A percentile compares a stretch with the other conserved stretches of the same genome.
Evolutionary conservation across 2,329 filamentous ascomycete species (phyloP).

Genomic region (Cyclaneusma minus): DNA sequence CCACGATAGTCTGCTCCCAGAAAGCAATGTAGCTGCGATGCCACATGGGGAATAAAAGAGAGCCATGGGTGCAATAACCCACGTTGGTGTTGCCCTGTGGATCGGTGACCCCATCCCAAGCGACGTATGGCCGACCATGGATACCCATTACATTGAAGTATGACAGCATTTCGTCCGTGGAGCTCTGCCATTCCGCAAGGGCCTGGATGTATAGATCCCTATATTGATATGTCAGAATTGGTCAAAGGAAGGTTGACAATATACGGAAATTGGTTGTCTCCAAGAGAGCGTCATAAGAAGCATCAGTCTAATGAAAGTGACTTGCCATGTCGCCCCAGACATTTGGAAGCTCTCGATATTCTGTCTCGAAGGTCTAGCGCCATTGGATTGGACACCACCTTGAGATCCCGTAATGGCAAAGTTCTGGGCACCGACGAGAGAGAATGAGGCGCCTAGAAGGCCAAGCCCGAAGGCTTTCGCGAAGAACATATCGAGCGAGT

Average conservation of each 20-base stretch:
- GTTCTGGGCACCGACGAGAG: too few species aligned
- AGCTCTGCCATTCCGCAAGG: background rate
- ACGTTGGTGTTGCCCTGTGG: conserved; percentile 5
- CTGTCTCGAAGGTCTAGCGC: conserved; percentile 9
- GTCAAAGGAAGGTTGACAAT: too few species aligned
- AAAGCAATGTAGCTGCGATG: conserved; percentile 39
- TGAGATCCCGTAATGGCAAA: too few species aligned
- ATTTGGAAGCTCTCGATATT: conserved; percentile 12
- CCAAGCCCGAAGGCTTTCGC: too few species aligned
- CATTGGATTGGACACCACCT: too few species aligned
- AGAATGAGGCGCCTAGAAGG: too few species aligned
- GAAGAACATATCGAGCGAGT: too few species aligned
- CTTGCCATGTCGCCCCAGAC: conserved; percentile 8
- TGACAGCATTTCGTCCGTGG: too few species aligned
- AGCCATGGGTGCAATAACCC: conserved; percentile 17
- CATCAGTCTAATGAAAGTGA: too few species aligned
- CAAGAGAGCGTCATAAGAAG: too few species aligned
- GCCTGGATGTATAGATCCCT: background rate
- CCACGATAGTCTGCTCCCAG: conserved; percentile 38
- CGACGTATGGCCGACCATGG: conserved; percentile 11
- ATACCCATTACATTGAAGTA: conserved; percentile 9
- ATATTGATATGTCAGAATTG: too few species aligned
- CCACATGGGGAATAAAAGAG: conserved; percentile 24
- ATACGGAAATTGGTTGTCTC: too few species aligned
- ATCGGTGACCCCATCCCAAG: conserved; percentile 11